Conservation (phyloP, 2,329 filamentous ascomycete genomes). For the Clathrospora elynae region DNA sequence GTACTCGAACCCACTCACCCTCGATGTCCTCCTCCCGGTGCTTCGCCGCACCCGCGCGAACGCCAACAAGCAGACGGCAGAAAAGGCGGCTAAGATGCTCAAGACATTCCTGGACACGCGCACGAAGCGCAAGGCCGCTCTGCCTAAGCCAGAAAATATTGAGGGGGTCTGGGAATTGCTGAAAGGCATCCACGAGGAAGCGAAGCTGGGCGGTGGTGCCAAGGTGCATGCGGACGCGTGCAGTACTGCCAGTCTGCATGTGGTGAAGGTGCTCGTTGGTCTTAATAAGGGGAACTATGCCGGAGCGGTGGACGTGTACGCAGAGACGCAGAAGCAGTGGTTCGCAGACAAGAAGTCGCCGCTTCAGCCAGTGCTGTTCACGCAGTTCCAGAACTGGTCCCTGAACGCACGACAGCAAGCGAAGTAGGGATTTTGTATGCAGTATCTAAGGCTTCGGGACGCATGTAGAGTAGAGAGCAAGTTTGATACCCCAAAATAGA, state of each 20-base stretch:
- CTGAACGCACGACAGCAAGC: slow-evolving; percentile 32
- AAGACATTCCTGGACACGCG: slow-evolving; percentile 72
- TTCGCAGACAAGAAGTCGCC: slow-evolving; percentile 49
- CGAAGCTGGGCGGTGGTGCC: slow-evolving; percentile 64
- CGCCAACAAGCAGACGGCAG: slow-evolving; percentile 73
- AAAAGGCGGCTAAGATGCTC: slow-evolving; percentile 74
- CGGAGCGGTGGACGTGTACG: slow-evolving; percentile 50
- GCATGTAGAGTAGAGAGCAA: too few relatives aligned
- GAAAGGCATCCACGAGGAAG: slow-evolving; percentile 70
- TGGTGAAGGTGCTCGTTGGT: slow-evolving; percentile 66
- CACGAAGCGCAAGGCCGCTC: slow-evolving; percentile 53
- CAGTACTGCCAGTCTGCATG: slow-evolving; percentile 71
- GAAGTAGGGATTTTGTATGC: slow-evolving; percentile 21
- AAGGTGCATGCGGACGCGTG: slow-evolving; percentile 75
- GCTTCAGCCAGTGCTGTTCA: slow-evolving; percentile 53
- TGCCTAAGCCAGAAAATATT: slow-evolving; percentile 51
- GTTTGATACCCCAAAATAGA: not conserved
- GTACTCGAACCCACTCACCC: slow-evolving; percentile 67
- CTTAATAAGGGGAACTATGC: slow-evolving; percentile 50
- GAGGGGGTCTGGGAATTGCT: slow-evolving; percentile 63
- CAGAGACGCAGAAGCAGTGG: slow-evolving; percentile 52
- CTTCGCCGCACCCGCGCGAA: slow-evolving; percentile 78
- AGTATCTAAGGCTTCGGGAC: not conserved
- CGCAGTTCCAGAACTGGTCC: slow-evolving; percentile 55
- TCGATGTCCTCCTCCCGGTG: slow-evolving; percentile 75